Evolutionary conservation across 148 eudicot species (phyloP), one percentile per base, ranked within the genome.

Genomic region (Simmondsia chinensis): DNA sequence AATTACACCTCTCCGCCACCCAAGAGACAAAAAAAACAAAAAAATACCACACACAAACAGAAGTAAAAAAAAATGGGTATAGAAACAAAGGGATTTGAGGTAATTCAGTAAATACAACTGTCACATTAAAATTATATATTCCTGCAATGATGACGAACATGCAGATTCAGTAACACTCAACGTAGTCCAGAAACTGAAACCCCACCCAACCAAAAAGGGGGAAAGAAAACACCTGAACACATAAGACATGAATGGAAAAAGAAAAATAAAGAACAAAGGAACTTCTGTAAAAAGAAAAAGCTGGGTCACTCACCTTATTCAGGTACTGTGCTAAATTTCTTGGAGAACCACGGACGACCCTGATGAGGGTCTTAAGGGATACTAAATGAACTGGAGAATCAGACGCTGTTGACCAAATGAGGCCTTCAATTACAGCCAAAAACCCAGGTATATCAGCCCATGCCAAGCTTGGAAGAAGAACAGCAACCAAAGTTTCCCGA

Each of bases 361-460:
- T 68, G 42, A 77, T 66, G 54, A 93, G 72, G 52, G 88, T 82
- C 75, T 73, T 73, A 39, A 93, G 75, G 26, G 99, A 72, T 23
- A 77, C 82, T 19, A 79, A 66, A 75, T 86, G 96, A 69, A 86
- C 96, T 27, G 94, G 89, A 59, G 99, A 93, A 71, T 93, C 99
- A 68, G 99, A 93, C 30, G 99, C 94, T 12, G 94, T 93, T 16
- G 99, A 93, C 96, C 96, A 93, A 48, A 93, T 82, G 47, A 86
- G 88, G 47, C 96, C 82, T 65, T 86, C 94, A 39, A 86, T 66
- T 22, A 82, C 94, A 57, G 72, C 73, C 45, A 93, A 71, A 73
- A 82, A 93, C 28, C 83, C 83, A n/a, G 56, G 71, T 57, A 73
- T 67, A 63, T 93, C 99, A 12, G 96, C 89, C 85, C 77, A 51